A percentile compares a stretch with the other conserved stretches of the same genome.
Evolutionary conservation across 768 basidiomycete species (phyloP).

Genomic region (Xerocomus potaroensis): DNA sequence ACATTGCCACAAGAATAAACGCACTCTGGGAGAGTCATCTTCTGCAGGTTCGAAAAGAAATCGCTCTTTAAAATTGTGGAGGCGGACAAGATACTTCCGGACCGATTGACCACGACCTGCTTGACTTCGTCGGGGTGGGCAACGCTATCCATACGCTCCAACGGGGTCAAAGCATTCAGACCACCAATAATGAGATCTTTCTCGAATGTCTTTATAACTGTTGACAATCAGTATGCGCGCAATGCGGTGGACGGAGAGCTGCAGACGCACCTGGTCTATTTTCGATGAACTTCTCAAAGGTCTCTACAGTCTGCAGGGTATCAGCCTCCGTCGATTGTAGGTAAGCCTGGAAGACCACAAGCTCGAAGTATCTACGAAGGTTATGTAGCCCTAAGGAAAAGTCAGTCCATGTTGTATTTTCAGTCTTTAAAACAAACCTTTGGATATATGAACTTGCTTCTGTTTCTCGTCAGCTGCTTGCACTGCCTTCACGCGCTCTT

Average conservation of each 20-base stretch:
- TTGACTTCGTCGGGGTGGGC: conserved; percentile 91
- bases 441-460: conserved; percentile 61
- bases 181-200: conserved; percentile 83
- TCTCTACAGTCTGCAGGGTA: conserved; percentile 68
- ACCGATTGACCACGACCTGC: conserved; percentile 76
- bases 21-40: conserved; percentile 93
- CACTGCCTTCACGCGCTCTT: conserved; percentile 71
- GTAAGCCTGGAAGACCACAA: conserved; percentile 89
- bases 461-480: conserved; percentile 69
- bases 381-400: conserved; percentile 61
- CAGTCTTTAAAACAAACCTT: conserved; percentile 45
- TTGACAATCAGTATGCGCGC: not conserved
- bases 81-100: conserved; percentile 83
- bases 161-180: conserved; percentile 72
- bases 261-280: conserved; percentile 66
- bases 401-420: conserved; percentile 6
- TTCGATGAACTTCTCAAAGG: conserved; percentile 79
- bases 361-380: conserved; percentile 77
- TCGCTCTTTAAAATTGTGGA: conserved; percentile 94
- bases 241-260: not conserved
- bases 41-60: conserved; percentile 91
- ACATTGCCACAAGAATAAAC: conserved; percentile 19
- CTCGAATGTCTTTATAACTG: conserved; percentile 93
- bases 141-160: conserved; percentile 70
- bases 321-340: conserved; percentile 78